phyloP scores from a whole-genome alignment of 768 basidiomycete species.

The Clathrus columnatus region DNA sequence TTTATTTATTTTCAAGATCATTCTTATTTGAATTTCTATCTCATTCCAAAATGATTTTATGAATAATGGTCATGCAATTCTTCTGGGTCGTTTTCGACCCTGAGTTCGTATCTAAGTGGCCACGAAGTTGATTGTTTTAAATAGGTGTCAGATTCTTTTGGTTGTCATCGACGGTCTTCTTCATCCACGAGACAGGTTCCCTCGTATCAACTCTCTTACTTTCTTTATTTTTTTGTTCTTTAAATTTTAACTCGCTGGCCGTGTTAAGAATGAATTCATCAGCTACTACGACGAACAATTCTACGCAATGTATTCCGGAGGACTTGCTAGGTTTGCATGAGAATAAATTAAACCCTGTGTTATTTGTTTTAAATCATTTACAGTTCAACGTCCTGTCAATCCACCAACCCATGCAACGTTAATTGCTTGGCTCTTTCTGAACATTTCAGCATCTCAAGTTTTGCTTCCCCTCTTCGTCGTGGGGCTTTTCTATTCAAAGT shows the following conservation, averaged over 20 bases:
- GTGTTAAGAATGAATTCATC: background rate
- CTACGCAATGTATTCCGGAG: background rate
- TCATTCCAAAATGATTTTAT: no score
- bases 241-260: background rate
- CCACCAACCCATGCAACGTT: conserved; percentile 30
- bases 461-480: conserved; percentile 38
- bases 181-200: background rate
- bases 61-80: no score
- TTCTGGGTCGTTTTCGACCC: no score
- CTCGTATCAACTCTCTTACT: background rate
- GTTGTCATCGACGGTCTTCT: background rate
- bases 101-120: no score
- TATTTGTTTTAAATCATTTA: background rate
- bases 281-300: background rate
- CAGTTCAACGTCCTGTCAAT: background rate
- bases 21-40: no score
- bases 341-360: background rate
- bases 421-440: conserved; percentile 35
- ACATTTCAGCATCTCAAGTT: conserved; percentile 42
- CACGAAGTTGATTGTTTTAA: no score
- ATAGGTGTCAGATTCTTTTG: no score
- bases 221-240: background rate
- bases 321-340: background rate
- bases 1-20: no score
- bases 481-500: conserved; percentile 31